phyloP scores from a whole-genome alignment of 768 basidiomycete species.

The Russula vinacea region DNA sequence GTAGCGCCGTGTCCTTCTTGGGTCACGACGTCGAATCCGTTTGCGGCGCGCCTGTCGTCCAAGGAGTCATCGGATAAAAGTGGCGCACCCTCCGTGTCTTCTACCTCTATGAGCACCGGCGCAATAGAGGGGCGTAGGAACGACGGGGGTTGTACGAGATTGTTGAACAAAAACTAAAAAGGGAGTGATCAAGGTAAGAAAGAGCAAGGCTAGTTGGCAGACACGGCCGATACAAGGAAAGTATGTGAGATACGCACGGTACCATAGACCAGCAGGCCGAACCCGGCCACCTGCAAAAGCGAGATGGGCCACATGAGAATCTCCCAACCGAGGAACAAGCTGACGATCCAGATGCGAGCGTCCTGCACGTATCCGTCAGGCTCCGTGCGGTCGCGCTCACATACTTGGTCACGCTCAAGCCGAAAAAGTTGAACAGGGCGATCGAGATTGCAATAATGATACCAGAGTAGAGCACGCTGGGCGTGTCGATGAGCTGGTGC shows the following conservation, averaged over 20 bases:
- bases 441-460: slow-evolving; percentile 52
- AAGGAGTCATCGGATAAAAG: slow-evolving; percentile 59
- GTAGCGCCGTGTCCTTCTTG: slow-evolving; percentile 21
- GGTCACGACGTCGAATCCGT: slow-evolving; percentile 81
- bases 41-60: slow-evolving; percentile 74
- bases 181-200: slow-evolving; percentile 22
- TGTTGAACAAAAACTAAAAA: slow-evolving; percentile 83
- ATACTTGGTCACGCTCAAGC: slow-evolving; percentile 86
- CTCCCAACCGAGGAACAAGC: slow-evolving; percentile 89
- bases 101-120: slow-evolving; percentile 19
- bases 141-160: slow-evolving; percentile 66
- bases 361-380: slow-evolving; percentile 92
- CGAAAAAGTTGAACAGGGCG: slow-evolving; percentile 65
- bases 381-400: slow-evolving; percentile 91
- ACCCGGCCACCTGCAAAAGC: slow-evolving; percentile 77
- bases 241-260: slow-evolving; percentile 52
- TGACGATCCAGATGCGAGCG: slow-evolving; percentile 94
- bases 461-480: slow-evolving; percentile 48
- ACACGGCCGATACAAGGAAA: no score
- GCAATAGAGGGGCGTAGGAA: slow-evolving; percentile 48
- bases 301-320: slow-evolving; percentile 76
- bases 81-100: slow-evolving; percentile 35
- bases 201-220: slow-evolving; percentile 20
- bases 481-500: slow-evolving; percentile 80
- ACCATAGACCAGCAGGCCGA: slow-evolving; percentile 87